A percentile compares a stretch with the other conserved stretches of the same genome.
phyloP scores from a whole-genome alignment of 2,329 filamentous ascomycete species.

The Aspergillus japonicus region DNA sequence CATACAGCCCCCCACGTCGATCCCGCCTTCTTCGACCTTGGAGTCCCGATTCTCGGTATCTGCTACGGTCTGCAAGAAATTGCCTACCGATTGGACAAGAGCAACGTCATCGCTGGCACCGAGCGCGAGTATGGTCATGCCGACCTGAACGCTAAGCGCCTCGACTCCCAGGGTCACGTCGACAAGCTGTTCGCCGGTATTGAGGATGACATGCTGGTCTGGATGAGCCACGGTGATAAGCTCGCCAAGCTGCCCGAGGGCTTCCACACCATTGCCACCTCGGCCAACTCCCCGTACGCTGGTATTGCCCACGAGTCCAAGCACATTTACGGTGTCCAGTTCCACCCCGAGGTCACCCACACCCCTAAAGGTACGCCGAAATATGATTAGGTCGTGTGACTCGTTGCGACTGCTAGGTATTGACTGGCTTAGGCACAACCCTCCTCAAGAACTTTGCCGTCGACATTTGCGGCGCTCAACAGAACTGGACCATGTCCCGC shows the following conservation, averaged over 20 bases:
- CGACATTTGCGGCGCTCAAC: constrained; percentile 72
- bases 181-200: constrained; percentile 77
- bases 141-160: constrained; percentile 60
- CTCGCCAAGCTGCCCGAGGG: constrained; percentile 69
- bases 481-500: constrained; percentile 81
- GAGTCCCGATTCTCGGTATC: constrained; percentile 61
- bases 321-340: constrained; percentile 78
- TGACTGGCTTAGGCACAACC: neutral
- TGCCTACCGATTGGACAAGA: constrained; percentile 64
- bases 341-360: constrained; percentile 79
- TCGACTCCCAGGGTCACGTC: constrained; percentile 57
- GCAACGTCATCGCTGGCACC: constrained; percentile 67
- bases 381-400: neutral
- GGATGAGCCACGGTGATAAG: constrained; percentile 91
- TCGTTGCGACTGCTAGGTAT: neutral
- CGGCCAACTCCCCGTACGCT: constrained; percentile 73
- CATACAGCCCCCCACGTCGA: constrained; percentile 70
- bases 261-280: constrained; percentile 73
- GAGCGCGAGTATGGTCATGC: constrained; percentile 72
- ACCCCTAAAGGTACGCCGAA: constrained; percentile 60
- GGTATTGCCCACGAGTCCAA: constrained; percentile 60
- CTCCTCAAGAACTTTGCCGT: constrained; percentile 81
- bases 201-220: constrained; percentile 68
- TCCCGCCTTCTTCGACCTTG: constrained; percentile 74
- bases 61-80: constrained; percentile 70